Conservation (phyloP, 805 yeast species). For the Wickerhamomyces queroliae region DNA sequence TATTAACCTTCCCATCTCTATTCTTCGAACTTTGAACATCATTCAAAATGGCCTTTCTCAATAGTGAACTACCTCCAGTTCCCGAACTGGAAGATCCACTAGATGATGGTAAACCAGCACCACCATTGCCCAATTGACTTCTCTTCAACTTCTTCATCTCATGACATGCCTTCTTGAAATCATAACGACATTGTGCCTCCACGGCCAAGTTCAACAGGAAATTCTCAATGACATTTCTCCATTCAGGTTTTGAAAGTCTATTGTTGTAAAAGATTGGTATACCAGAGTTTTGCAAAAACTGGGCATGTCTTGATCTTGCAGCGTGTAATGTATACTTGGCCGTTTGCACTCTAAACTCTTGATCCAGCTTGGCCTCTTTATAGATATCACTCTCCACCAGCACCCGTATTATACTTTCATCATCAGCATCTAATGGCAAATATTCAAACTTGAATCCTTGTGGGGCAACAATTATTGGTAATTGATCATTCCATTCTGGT, state of each 20-base stretch:
- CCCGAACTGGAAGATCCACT: neutral
- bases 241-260: constrained; percentile 47
- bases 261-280: constrained; percentile 11
- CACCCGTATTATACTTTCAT: constrained; percentile 40
- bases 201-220: constrained; percentile 58
- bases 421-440: constrained; percentile 52
- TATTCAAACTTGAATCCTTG: constrained; percentile 39
- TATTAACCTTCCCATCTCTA: constrained; percentile 6
- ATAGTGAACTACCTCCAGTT: constrained; percentile 11
- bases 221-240: constrained; percentile 73
- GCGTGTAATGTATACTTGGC: constrained; percentile 58
- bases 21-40: constrained; percentile 12
- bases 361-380: constrained; percentile 53
- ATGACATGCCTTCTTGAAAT: constrained; percentile 49
- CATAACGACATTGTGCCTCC: constrained; percentile 65
- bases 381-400: constrained; percentile 60
- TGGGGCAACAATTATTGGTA: constrained; percentile 37
- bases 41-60: constrained; percentile 29
- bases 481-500: constrained; percentile 49
- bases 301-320: constrained; percentile 46
- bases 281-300: constrained; percentile 22
- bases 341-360: constrained; percentile 47
- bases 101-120: neutral
- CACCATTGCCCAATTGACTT: constrained; percentile 16
- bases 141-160: constrained; percentile 38